Evolutionary conservation across 2,329 filamentous ascomycete species (phyloP).

Genomic region (Magnaporthiopsis poae): DNA sequence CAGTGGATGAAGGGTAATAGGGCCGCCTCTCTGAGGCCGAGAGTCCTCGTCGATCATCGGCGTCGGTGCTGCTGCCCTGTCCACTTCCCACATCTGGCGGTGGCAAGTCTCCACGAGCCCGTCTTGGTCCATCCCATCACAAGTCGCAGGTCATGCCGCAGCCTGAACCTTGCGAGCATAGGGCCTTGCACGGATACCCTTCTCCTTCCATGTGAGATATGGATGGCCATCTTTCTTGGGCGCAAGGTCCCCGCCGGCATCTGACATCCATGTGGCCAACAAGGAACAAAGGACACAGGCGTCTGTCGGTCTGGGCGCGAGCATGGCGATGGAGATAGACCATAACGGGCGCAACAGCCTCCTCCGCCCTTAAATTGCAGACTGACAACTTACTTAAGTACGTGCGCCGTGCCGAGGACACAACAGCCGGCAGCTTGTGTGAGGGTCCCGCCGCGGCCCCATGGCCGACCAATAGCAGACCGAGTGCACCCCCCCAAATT

Average conservation of each 20-base stretch:
- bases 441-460: neutral
- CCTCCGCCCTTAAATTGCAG: neutral
- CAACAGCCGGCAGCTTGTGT: neutral
- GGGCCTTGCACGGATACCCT: neutral
- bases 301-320: neutral
- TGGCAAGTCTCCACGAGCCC: no score
- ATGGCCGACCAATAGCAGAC: slow-evolving; percentile 2
- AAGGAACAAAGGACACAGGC: neutral
- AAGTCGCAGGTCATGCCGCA: neutral
- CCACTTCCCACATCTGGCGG: neutral
- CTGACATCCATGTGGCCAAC: neutral
- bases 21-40: no score
- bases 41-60: no score
- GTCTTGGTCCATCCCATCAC: neutral
- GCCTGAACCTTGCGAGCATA: neutral
- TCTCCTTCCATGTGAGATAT: neutral
- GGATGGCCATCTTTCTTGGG: neutral
- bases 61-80: neutral
- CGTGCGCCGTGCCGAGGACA: neutral
- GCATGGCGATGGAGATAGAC: neutral
- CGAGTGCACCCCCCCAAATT: slow-evolving; percentile 2
- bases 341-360: neutral
- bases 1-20: neutral
- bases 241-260: neutral
- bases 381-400: neutral